Conservation (phyloP, 768 basidiomycete species). For the Agaricus subrufescens region DNA sequence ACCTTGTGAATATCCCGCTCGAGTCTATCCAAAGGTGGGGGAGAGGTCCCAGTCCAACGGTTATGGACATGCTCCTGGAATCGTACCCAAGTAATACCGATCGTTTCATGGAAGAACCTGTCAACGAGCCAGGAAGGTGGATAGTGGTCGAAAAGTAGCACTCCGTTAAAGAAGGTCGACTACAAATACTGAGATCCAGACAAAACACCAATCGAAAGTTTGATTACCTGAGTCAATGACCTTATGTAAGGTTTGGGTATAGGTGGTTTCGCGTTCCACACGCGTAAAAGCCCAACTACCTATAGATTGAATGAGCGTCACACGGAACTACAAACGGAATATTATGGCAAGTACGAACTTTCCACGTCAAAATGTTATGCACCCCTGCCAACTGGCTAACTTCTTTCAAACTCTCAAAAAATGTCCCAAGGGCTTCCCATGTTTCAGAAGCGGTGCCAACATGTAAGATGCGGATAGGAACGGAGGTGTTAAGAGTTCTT, state of each 20-base stretch:
- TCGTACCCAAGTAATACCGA: slow-evolving; percentile 47
- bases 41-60: slow-evolving; percentile 31
- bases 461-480: slow-evolving; percentile 61
- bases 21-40: slow-evolving; percentile 33
- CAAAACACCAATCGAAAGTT: not conserved
- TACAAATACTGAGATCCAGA: slow-evolving; percentile 19
- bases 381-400: slow-evolving; percentile 39
- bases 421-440: slow-evolving; percentile 43
- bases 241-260: slow-evolving; percentile 53
- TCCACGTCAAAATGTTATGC: slow-evolving; percentile 52
- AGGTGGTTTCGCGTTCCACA: slow-evolving; percentile 38
- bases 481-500: slow-evolving; percentile 60
- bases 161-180: slow-evolving; percentile 56
- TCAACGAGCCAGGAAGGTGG: slow-evolving; percentile 53
- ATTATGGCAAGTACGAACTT: slow-evolving; percentile 36
- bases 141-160: slow-evolving; percentile 47
- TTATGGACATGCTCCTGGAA: slow-evolving; percentile 24
- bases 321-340: no score
- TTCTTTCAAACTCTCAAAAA: slow-evolving; percentile 57
- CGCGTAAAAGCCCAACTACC: slow-evolving; percentile 47
- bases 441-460: slow-evolving; percentile 43
- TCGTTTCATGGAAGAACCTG: slow-evolving; percentile 58
- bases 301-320: not conserved
- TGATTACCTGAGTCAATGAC: slow-evolving; percentile 54
- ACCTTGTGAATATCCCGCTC: slow-evolving; percentile 42